Base-by-base conservation (phyloP, 2,329 filamentous ascomycete species). In the Zymoseptoria crescenta region DNA sequence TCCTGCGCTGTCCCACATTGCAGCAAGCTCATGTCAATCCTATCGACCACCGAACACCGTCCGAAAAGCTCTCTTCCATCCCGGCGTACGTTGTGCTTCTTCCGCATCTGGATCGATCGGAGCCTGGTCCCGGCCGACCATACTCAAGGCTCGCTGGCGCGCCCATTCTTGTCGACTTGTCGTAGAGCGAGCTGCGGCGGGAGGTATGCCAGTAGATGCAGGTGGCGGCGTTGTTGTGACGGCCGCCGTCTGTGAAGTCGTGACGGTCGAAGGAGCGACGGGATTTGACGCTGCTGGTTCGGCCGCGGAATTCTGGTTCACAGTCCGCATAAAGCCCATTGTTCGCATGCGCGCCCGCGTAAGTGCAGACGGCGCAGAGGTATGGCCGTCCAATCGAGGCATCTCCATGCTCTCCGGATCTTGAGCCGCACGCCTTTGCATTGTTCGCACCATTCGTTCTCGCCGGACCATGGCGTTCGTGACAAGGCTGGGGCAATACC, bases 401-500 rank as follows among this genome's bases (percentile, higher is more conserved):
- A 58, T 50, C 24, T 62, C 55, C 28, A 52, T 21, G 21, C 55
- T 30, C 13, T 61, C 58, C 24, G 64, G 54, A 29, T 62, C 64
- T 8, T 52, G 45, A 7, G 58, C 54, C 20, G 61, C 54, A 49
- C 80, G 78, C 57, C 83, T 80, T 52, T 86, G 79, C 54, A 88
- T 73, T 35, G 81, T 79, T 28, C 87, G 78, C 10, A 91, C 77
- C 24, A 87, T 82, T 16, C 88, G 81, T 74, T 96, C 91, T 48
- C 89, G 83, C 20, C 89, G 85, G 5, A 95, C 91, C 88, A 96
- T 96, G 16, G 83, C 81, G 67, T 96, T 94, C 4, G 91, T 95
- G 49, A 95, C 85, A 19, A 80, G 80, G 0, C 78, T 75, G 0
- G 78, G 77, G 61, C 77, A 80, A 56, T 75, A 81, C 19, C 79